Evolutionary conservation across 2,329 filamentous ascomycete genomes (phyloP), one percentile per base, ranked within the genome.

Genomic region (Talaromyces sp.): DNA sequence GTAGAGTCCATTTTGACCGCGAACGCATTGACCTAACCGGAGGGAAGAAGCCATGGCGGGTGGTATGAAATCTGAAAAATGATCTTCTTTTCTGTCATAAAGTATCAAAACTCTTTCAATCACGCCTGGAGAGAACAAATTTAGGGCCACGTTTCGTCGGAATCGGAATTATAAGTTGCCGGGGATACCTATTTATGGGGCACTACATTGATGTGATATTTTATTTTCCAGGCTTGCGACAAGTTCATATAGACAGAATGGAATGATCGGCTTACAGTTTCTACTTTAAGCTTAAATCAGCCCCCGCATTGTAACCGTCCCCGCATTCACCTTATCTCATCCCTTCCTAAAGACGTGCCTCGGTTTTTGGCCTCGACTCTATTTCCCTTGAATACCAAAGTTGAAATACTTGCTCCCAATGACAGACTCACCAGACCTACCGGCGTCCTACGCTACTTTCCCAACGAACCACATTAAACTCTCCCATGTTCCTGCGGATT

Each of bases 401-500:
- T 31, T 17, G 22, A 33, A 31, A 7, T 19, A 9, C 31, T 28
- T 39, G n/a, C 36, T 39, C n/a, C 31, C 41, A 13, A 56, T 59
- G 52, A 15, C 57, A 11, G 31, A 31, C 36, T 41, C 36, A 19
- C 21, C 46, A 21, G 59, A 57, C 5, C 21, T 56, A 2, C 52
- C 56, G 15, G 43, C 39, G 1, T 60, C 59, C n/a, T 59, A 59
- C 48, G 37, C 56, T 13, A 11, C 37, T 3, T 36, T 61, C 7
- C 60, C 50, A 25, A 54, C 54, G 28, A 58, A 62, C 35, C 19
- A 28, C 51, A 62, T 60, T 36, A 62, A 60, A 22, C 53, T 72
- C 25, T 66, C 65, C 19, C 69, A 73, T 45, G 63, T 70, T 15
- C 70, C 69, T 2, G 60, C 53, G 2, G 66, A 68, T 21, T 82